Evolutionary conservation across 2,329 filamentous ascomycete species (phyloP), one percentile per base, ranked within the genome.

Genomic region (Cephalotrichum gorgonifer): DNA sequence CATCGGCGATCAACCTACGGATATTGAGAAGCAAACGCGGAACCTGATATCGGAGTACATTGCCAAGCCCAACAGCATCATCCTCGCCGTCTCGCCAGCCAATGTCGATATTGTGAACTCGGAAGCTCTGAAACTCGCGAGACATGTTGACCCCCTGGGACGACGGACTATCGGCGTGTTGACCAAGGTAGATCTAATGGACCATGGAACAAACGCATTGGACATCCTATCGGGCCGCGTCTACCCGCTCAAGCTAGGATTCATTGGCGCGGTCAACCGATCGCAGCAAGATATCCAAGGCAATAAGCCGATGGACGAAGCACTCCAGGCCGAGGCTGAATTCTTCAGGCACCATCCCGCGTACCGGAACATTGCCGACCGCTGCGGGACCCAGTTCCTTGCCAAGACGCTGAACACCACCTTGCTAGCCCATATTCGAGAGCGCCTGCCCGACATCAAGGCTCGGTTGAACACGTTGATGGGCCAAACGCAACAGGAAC

Each of bases 91-190:
- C 23, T 97, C 93, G 12, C 91, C 93, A 17, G 93, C 93, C 48
- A 98, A 98, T 61, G 91, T 97, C 60, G 93, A 98, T 63, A 83
- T 98, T 59, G 93, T 97, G 64, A 98, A 98, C 67, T 98, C 93
- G 7, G 93, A 98, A 66, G 90, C 93, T 7, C 72, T 98, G 58
- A 98, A 98, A 69, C 83, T 98, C 53, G 93, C 93, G 52, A 85
- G 93, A 48, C 88, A 98, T 80, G 93, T 98, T 49, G 93, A 98
- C 66, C 86, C 93, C 2, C 83, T 95, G 66, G 93, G 93, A 54
- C 83, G 88, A 66, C 81, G 93, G 64, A 98, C 93, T 20, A 97
- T 98, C 62, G 93, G 93, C 60, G 91, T 98, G 50, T 76, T 98
- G 52, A 97, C 93, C 52, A 98, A 98, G 71, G 74, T 98, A 55